A percentile compares a stretch with the other conserved stretches of the same genome.
Conservation (phyloP, 2,329 filamentous ascomycete genomes). For the Cladophialophora psammophila region DNA sequence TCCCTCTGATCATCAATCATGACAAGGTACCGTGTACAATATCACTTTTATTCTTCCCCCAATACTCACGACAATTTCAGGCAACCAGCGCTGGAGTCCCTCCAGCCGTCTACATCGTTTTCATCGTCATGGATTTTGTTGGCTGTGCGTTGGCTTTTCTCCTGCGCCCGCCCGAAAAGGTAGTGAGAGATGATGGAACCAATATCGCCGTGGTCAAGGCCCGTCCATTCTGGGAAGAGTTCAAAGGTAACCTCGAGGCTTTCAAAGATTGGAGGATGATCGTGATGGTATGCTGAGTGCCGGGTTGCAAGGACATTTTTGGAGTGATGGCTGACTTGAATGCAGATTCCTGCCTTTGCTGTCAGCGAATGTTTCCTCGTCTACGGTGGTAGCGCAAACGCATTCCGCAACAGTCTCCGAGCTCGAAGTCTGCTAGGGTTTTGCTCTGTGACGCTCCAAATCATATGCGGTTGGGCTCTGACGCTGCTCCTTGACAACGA, state of each 20-base stretch:
- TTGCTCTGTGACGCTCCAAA: conserved; percentile 45
- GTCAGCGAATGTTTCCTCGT: conserved; percentile 45
- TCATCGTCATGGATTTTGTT: conserved; percentile 21
- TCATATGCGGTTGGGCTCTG: conserved; percentile 42
- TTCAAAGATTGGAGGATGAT: conserved; percentile 43
- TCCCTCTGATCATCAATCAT: conserved; percentile 28
- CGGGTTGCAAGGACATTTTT: neutral
- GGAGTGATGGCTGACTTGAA: neutral
- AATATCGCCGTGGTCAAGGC: conserved; percentile 42
- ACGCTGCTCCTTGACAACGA: conserved; percentile 27
- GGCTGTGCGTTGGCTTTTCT: conserved; percentile 18
- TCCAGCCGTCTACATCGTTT: conserved; percentile 18
- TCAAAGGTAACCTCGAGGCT: conserved; percentile 43
- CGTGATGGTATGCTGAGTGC: conserved; percentile 37
- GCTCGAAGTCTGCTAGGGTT: conserved; percentile 44
- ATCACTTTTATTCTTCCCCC: neutral
- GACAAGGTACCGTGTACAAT: conserved; percentile 4
- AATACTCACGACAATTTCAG: neutral
- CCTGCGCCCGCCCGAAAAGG: conserved; percentile 19
- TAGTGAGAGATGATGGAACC: conserved; percentile 36
- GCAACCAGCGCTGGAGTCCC: conserved; percentile 22
- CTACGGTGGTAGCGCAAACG: conserved; percentile 46
- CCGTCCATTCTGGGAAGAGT: conserved; percentile 41
- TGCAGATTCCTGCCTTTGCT: conserved; percentile 39
- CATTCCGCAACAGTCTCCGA: conserved; percentile 42